These are phyloP conservation scores for Datisca glomerata DNA, from an alignment of 306 rosid genomes.

Conservation along the genomic window DNA sequence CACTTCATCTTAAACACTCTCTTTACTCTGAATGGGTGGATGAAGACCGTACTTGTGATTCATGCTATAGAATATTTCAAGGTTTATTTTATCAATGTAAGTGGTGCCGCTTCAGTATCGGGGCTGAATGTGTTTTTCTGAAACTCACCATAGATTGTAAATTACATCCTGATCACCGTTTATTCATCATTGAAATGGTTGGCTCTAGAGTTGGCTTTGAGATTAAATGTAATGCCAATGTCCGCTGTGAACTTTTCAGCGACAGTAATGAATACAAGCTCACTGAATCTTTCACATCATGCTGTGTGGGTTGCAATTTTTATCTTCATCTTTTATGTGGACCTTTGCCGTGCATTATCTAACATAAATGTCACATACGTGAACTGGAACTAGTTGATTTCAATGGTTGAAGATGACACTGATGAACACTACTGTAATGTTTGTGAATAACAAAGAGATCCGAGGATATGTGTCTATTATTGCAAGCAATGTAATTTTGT, in stretches of 20 bases:
- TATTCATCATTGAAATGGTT: not conserved
- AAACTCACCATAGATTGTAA: no score
- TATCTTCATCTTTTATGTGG: not conserved
- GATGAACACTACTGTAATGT: not conserved
- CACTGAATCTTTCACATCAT: not conserved
- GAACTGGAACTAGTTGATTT: not conserved
- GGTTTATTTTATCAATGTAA: not conserved
- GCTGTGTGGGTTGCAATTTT: not conserved
- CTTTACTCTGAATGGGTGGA: not conserved
- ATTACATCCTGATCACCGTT: constrained; percentile 2
- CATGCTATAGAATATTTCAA: not conserved
- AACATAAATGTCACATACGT: not conserved
- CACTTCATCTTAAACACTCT: not conserved
- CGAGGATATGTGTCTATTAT: no score
- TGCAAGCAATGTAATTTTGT: no score
- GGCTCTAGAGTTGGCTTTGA: no score
- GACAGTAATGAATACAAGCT: not conserved
- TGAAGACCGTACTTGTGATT: not conserved
- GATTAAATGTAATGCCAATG: not conserved
- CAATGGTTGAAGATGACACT: not conserved
- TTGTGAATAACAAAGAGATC: no score
- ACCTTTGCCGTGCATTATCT: constrained; percentile 1
- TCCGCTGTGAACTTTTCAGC: not conserved
- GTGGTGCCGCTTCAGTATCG: not conserved
- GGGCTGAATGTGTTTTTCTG: not conserved